Conservation (phyloP, 371 early-diverging fungal genomes). For the Mortierella sp. region DNA sequence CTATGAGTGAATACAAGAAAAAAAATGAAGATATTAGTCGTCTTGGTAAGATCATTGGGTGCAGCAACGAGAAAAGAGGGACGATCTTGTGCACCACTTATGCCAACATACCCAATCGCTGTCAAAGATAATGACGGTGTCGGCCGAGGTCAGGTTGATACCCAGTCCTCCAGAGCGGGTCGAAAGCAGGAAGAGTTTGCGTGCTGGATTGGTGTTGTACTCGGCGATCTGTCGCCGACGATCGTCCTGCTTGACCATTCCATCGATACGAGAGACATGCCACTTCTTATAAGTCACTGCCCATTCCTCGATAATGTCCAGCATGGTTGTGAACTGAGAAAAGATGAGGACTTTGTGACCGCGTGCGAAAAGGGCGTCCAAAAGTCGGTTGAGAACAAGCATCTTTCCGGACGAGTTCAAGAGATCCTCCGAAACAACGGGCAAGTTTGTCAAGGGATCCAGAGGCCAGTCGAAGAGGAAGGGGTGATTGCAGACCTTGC, state of each 20-base stretch:
- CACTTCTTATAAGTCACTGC: slow-evolving; percentile 79
- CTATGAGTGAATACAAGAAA: slow-evolving; percentile 42
- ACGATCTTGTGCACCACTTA: too few relatives aligned
- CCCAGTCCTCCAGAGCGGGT: slow-evolving; percentile 98
- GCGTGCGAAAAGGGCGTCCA: slow-evolving; percentile 80
- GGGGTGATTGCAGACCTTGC: slow-evolving; percentile 97
- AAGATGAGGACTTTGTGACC: slow-evolving; percentile 95
- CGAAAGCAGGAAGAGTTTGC: slow-evolving; percentile 93
- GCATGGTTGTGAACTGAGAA: slow-evolving; percentile 93
- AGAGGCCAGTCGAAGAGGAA: slow-evolving; percentile 89
- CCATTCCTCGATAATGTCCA: slow-evolving; percentile 96
- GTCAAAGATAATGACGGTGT: slow-evolving; percentile 95
- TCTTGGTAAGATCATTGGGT: too few relatives aligned
- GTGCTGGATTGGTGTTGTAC: slow-evolving; percentile 71
- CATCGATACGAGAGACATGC: slow-evolving; percentile 96
- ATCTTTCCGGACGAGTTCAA: slow-evolving; percentile 89
- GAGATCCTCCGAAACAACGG: slow-evolving; percentile 68
- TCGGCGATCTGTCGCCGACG: slow-evolving; percentile 78
- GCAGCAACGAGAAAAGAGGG: neutral
- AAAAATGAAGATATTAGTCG: neutral
- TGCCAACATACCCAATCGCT: slow-evolving; percentile 85
- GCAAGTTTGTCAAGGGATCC: slow-evolving; percentile 65
- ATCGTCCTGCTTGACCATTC: slow-evolving; percentile 82
- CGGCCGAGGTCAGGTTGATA: slow-evolving; percentile 95
- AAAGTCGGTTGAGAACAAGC: slow-evolving; percentile 85